A percentile compares a stretch with the other conserved stretches of the same genome.
Evolutionary conservation across 352 stramenopile genomes (phyloP).

Genomic region (Phytophthora tentaculata): DNA sequence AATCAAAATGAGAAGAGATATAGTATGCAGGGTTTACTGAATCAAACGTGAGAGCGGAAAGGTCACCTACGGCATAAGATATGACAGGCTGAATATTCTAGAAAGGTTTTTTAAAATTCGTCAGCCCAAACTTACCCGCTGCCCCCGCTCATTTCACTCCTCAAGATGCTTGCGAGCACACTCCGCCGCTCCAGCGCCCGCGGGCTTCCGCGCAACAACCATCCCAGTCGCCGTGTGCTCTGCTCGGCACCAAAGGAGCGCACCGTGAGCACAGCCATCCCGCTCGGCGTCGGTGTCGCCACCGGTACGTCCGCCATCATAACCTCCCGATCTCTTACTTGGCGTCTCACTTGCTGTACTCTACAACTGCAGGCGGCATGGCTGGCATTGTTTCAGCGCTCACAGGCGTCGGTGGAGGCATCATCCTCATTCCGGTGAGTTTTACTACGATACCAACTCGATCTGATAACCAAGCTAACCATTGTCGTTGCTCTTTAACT

Average conservation of each 20-base stretch:
- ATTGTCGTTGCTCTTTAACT: constrained; percentile 14
- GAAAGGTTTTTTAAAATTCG: no score
- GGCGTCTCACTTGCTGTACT: not conserved
- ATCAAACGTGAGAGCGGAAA: no score
- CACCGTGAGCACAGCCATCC: constrained; percentile 45
- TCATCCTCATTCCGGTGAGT: constrained; percentile 84
- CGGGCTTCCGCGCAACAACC: constrained; percentile 13
- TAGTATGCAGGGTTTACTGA: no score
- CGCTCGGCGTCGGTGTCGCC: constrained; percentile 51
- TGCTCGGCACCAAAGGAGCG: constrained; percentile 53
- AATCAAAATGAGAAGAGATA: no score
- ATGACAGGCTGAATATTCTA: no score
- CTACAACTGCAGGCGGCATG: constrained; percentile 47
- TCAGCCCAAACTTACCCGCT: no score
- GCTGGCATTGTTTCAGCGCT: constrained; percentile 79
- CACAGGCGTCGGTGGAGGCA: constrained; percentile 80
- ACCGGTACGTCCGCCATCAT: constrained; percentile 24
- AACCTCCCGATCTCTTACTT: not conserved
- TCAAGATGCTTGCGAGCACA: constrained; percentile 40
- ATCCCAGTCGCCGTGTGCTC: constrained; percentile 44
- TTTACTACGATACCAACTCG: not conserved
- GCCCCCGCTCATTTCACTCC: constrained; percentile 2
- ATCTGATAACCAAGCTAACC: constrained; percentile 1
- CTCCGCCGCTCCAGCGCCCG: constrained; percentile 27
- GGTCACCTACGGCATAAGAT: no score